Evolutionary conservation across 1,284 basidiomycete species (phyloP), one percentile per base, ranked within the genome.

Genomic region (Fomitopsis betulina): DNA sequence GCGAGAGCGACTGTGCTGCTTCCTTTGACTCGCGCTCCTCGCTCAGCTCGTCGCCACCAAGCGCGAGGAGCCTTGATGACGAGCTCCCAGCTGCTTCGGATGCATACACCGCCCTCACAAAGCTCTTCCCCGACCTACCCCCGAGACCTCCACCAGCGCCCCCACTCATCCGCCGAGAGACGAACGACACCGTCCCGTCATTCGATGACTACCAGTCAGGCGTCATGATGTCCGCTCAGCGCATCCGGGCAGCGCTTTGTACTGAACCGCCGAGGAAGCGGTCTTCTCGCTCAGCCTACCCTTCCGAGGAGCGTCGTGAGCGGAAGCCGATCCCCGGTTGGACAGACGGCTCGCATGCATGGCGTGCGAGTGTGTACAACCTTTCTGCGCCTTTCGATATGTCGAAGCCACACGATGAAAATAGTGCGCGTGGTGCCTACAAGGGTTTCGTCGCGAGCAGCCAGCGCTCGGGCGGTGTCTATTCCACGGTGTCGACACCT

Each of bases 141-240:
- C 79, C 82, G 1, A 78, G 79, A 0, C 75, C 79, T 1, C 74
- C 79, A 4, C 79, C 77, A n/a, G 73, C 79, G 8, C 79, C 78
- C 15, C 49, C 49, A 23, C 71, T 79, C 47, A 25, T 68, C 30
- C 70, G 60, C 38, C 67, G 66, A 32, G 68, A 67, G 39, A 68
- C 67, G 32, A 69, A 73, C 49, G 71, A 72, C 33, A 67, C 68
- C 57, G 64, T 71, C 61, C 50, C 61, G 2, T 62, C 61, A 10
- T 54, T 51, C 35, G 70, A 73, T 40, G 75, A 81, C 40, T 83
- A 79, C 66, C 76, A 76, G 58, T 76, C 76, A 38, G 87, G 87
- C 40, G 75, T 86, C 69, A 87, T 89, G 79, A 86, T 87, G 79
- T 84, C 83, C 23, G 79, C 78, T n/a, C 76, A 72, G 56, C 80